Evolutionary conservation across 2,329 filamentous ascomycete species (phyloP).

Genomic region (Trichocomaceae sp.): DNA sequence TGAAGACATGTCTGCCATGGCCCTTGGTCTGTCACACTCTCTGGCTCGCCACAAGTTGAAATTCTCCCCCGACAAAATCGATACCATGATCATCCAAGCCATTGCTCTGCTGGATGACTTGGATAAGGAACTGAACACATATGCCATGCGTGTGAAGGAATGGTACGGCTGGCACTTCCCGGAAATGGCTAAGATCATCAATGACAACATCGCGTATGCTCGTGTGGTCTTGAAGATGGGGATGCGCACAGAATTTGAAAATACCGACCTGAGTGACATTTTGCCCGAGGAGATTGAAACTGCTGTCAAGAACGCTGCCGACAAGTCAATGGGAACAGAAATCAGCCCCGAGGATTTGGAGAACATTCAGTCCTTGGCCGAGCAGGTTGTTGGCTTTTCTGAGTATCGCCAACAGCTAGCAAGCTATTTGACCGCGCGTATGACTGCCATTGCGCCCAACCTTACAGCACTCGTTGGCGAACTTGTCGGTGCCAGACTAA

Average conservation of each 20-base stretch:
- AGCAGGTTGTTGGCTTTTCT: conserved; percentile 87
- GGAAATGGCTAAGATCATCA: conserved; percentile 92
- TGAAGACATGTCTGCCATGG: conserved; percentile 87
- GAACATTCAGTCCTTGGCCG: conserved; percentile 84
- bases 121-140: conserved; percentile 98
- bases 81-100: conserved; percentile 98
- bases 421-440: conserved; percentile 82
- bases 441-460: conserved; percentile 96
- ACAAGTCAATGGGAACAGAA: conserved; percentile 97
- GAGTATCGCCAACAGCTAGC: conserved; percentile 85
- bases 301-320: conserved; percentile 86
- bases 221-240: conserved; percentile 83
- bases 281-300: conserved; percentile 92
- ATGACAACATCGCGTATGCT: conserved; percentile 93
- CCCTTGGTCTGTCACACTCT: conserved; percentile 91
- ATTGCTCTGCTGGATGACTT: conserved; percentile 90
- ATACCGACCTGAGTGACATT: conserved; percentile 76
- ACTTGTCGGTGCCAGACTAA: conserved; percentile 87
- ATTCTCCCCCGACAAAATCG: conserved; percentile 97
- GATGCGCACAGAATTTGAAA: conserved; percentile 72
- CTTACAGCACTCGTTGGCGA: conserved; percentile 88
- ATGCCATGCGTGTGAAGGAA: conserved; percentile 98
- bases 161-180: conserved; percentile 99
- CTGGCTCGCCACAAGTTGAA: conserved; percentile 96
- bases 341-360: conserved; percentile 87